Conservation (phyloP, 345 rosid genomes). For the Psidium guajava region DNA sequence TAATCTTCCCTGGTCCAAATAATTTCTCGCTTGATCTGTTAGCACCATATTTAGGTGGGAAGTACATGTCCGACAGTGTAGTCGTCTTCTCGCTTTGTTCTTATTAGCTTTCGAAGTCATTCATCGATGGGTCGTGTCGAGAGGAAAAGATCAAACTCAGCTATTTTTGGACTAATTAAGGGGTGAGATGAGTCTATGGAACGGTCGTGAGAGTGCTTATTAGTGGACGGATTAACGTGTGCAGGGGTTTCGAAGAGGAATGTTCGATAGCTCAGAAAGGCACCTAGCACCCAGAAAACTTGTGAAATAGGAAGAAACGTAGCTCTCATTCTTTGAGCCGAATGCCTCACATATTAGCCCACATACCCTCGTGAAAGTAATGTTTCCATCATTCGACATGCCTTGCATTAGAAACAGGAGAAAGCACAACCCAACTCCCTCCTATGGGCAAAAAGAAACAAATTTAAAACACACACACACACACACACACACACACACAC, state of each 20-base stretch:
- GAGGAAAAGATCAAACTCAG: conserved; percentile 3
- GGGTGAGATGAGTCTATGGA: not conserved
- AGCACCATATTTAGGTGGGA: conserved; percentile 29
- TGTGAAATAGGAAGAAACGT: not conserved
- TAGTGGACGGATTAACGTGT: not conserved
- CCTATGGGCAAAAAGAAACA: not conserved
- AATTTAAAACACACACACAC: not conserved
- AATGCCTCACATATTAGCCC: not conserved
- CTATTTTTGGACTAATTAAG: conserved; percentile 11
- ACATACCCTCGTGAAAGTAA: conserved; percentile 14
- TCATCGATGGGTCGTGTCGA: not conserved
- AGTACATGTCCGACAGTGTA: conserved; percentile 28
- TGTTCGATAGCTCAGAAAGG: conserved; percentile 7
- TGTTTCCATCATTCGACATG: conserved; percentile 10
- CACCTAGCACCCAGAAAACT: conserved; percentile 22
- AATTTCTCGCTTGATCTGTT: conserved; percentile 8
- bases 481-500: too few species aligned
- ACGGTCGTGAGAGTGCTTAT: not conserved
- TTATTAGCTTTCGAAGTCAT: conserved; percentile 8
- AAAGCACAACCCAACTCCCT: conserved; percentile 2
- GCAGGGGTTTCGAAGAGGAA: not conserved
- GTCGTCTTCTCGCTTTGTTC: conserved; percentile 14
- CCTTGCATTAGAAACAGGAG: conserved; percentile 5
- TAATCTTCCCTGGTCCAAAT: not conserved
- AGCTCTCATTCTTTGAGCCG: not conserved